phyloP scores from a whole-genome alignment of 306 rosid species.

The Gynostemma pentaphyllum region DNA sequence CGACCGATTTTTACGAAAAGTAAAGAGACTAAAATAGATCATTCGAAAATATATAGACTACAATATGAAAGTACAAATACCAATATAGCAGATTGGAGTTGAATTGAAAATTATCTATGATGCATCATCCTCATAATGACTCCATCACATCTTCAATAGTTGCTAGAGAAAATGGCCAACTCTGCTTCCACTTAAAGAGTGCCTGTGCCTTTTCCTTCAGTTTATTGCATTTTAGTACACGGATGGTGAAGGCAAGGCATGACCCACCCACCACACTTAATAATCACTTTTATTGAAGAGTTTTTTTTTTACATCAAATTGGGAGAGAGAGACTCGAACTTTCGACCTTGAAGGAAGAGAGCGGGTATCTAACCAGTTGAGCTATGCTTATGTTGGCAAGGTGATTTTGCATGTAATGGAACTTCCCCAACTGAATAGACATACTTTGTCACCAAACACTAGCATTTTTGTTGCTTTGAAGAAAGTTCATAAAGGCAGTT shows the following conservation, averaged over 20 bases:
- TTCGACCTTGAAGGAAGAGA: too few species aligned
- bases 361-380: background rate
- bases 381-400: background rate
- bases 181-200: conserved; percentile 27
- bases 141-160: conserved; percentile 20
- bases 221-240: conserved; percentile 15
- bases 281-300: too few species aligned
- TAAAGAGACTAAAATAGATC: too few species aligned
- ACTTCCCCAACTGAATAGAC: background rate
- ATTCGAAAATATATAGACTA: too few species aligned
- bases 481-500: background rate
- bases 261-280: background rate
- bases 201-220: conserved; percentile 20
- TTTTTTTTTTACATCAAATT: too few species aligned
- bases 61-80: too few species aligned
- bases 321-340: too few species aligned
- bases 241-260: conserved; percentile 15
- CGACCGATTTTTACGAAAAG: too few species aligned
- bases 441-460: background rate
- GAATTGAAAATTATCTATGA: conserved; percentile 1
- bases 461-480: background rate
- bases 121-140: conserved; percentile 1
- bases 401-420: background rate
- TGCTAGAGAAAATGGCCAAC: conserved; percentile 14
- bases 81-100: background rate